Evolutionary conservation across 306 rosid genomes (phyloP), one percentile per base, ranked within the genome.

Genomic region (Gleditsia sinensis): DNA sequence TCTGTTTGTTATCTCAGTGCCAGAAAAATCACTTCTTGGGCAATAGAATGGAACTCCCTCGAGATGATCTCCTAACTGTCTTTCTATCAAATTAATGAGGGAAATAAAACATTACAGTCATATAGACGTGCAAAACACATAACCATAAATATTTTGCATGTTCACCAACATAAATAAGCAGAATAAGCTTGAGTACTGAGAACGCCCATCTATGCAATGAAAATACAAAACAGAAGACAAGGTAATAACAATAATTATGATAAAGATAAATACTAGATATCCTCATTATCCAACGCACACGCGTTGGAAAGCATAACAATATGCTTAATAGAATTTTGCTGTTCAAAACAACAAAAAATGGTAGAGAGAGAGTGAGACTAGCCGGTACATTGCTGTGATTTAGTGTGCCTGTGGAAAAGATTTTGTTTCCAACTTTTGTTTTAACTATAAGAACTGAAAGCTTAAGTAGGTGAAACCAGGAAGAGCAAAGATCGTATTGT

Each of bases 11-110:
- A 83, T 85, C 81, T 90, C 96, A 23, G 83, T 78, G 79, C 86
- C 93, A 23, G 97, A 91, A 68, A 85, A 73, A 53, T 94, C 97
- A 74, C 89, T 87, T 76, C 95, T 90, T 0, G 90, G 86, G 32
- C 96, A 87, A 85, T 88, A 92, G 80, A 84, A 92, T 43, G 99
- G 97, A 80, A 94, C 87, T 70, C 95, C 99, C 84, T 92, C 92
- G 0, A 94, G 94, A 85, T 89, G 94, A 81, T 85, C 85, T 63
- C 89, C 88, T 50, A 67, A 87, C 66, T 86, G 96, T 74, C 89
- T 84, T 78, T 90, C 98, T 90, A 84, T 48, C 32, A 72, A 82
- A 78, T 70, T 48, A 55, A 80, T 25, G 79, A 75, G 67, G 59
- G 46, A 48, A 53, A 75, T n/a, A n/a, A 83, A 14, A 19, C 83